Percentiles rank a stretch among this genome's conserved stretches.
Conservation (phyloP, 2,329 filamentous ascomycete species). For the Colletotrichum horii region DNA sequence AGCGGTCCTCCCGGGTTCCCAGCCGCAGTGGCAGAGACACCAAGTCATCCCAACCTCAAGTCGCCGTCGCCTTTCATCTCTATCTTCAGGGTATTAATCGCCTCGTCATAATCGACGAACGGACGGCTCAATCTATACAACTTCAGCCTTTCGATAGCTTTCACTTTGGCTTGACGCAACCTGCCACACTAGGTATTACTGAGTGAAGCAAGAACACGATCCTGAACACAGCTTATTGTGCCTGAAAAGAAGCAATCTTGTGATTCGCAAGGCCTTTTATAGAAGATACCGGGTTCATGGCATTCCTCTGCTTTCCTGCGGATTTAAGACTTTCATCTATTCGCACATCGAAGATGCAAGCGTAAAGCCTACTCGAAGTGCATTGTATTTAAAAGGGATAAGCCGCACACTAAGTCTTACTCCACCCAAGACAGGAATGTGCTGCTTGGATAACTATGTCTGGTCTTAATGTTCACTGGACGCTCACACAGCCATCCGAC, state of each 20-base stretch:
- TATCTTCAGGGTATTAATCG: not conserved
- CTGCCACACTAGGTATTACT: rapidly evolving
- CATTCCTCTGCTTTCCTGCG: rapidly evolving
- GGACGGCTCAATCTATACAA: rapidly evolving
- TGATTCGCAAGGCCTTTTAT: rapidly evolving
- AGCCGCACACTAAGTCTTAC: not conserved
- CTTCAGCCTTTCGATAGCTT: rapidly evolving
- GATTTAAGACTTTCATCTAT: rapidly evolving
- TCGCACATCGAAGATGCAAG: not conserved
- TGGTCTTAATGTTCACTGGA: no score
- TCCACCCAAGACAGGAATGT: no score
- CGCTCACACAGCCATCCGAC: rapidly evolving
- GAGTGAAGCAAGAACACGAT: not conserved
- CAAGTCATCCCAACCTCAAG: rapidly evolving
- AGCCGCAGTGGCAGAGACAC: no score
- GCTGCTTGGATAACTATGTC: no score
- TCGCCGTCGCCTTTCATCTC: not conserved
- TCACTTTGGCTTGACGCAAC: not conserved
- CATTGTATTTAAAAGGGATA: rapidly evolving
- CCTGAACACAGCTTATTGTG: not conserved
- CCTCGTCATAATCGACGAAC: rapidly evolving
- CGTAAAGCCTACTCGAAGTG: not conserved
- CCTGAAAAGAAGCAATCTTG: rapidly evolving
- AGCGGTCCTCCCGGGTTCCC: no score
- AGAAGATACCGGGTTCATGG: not conserved